A percentile compares a stretch with the other conserved stretches of the same genome.
Conservation (phyloP, 306 rosid genomes). For the Cicer judaicum region DNA sequence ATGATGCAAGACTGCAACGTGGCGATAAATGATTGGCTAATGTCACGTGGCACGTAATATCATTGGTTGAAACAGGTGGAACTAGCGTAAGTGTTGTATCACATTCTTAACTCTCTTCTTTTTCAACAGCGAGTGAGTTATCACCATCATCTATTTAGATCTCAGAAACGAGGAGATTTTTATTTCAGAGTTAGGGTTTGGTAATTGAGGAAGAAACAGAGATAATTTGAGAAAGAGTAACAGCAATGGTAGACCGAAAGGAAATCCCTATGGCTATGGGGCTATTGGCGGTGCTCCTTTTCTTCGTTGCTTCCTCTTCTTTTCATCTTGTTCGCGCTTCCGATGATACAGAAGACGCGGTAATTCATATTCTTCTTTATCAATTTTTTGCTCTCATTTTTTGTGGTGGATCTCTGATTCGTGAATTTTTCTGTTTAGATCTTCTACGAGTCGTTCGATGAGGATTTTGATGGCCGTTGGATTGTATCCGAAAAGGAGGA, state of each 20-base stretch:
- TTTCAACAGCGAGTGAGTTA: background rate
- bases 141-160: slow-evolving; percentile 37
- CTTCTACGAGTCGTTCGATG: slow-evolving; percentile 86
- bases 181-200: slow-evolving; percentile 37
- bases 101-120: background rate
- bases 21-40: slow-evolving; percentile 36
- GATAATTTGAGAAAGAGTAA: background rate
- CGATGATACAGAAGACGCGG: slow-evolving; percentile 54
- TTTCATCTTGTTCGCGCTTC: slow-evolving; percentile 61
- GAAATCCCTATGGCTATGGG: slow-evolving; percentile 44
- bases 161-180: background rate
- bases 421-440: slow-evolving; percentile 51
- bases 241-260: slow-evolving; percentile 45
- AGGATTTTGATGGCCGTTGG: slow-evolving; percentile 80
- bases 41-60: slow-evolving; percentile 55
- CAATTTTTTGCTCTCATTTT: background rate
- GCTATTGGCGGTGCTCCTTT: slow-evolving; percentile 41
- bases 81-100: background rate
- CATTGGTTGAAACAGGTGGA: slow-evolving; percentile 69
- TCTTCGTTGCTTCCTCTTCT: slow-evolving; percentile 54
- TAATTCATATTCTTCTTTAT: background rate
- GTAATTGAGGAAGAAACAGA: background rate
- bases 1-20: slow-evolving; percentile 48
- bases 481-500: slow-evolving; percentile 75
- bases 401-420: slow-evolving; percentile 14